Evolutionary conservation across 2,329 filamentous ascomycete genomes (phyloP), one percentile per base, ranked within the genome.

Genomic region (Trichothecium sympodiale): DNA sequence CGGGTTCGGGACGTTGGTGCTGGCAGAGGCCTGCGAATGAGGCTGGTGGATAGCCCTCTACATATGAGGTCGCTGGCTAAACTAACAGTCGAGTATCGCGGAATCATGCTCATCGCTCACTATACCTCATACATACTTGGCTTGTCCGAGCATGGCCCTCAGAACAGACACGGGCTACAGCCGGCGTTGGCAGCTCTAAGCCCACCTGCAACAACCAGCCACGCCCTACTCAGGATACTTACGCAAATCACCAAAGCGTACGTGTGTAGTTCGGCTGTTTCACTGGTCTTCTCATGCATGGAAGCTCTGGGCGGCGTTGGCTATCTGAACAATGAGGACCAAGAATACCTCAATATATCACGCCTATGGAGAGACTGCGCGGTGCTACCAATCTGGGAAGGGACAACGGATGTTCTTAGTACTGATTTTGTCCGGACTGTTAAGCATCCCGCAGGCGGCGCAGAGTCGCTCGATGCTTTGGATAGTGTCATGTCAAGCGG

Each of bases 321-420:
- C 0, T 83, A 81, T 44, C 65, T 79, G 17, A 64, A 77, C 46
- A 80, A 80, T 45, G 62, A 69, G 27, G 69, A 74, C 39, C 71
- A 75, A 39, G 74, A 77, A 34, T 67, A 74, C 27, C 60, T 83
- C 38, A 86, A 85, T 46, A 58, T 85, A 4, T 69, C 79, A 0
- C 67, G 77, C 6, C 59, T 84, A 1, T 75, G 76, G 46, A 69
- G 82, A 7, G 80, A 85, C 45, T 72, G 68, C 2, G 63, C 58
- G 7, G 80, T 83, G 3, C 57, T 74, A 34, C 67, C 71, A 12
- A 83, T 85, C 33, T 83, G 78, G 77, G 79, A 83, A 53, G 78
- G 80, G 1, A 85, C 81, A 0, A 83, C 79, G 0, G 79, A 83
- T 46, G 77, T 86, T 5, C 62, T 86, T 37, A 73, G 74, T 4